These are phyloP conservation scores for Daldinia eschscholtzii DNA, from an alignment of 2,329 filamentous ascomycete genomes.

Conservation along the genomic window DNA sequence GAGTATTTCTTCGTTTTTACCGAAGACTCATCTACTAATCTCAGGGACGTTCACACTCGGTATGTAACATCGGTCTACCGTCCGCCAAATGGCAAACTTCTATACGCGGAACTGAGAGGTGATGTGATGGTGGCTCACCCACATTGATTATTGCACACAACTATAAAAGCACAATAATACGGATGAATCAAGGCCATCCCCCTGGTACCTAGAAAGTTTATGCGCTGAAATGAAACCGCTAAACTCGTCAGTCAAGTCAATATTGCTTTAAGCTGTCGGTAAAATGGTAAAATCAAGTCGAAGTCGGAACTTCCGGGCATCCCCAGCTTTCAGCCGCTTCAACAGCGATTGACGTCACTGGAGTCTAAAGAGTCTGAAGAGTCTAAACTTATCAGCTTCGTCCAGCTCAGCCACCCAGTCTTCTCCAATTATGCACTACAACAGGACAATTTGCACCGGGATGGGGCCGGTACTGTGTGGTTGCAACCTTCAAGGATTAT, in stretches of 20 bases:
- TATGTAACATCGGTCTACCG: no score
- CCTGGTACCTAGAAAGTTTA: conserved; percentile 1
- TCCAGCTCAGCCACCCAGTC: conserved; percentile 2
- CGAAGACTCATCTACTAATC: no score
- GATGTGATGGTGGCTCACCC: no score
- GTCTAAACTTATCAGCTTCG: neutral
- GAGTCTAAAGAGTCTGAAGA: neutral
- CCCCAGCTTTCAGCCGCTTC: conserved; percentile 33
- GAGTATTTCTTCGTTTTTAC: no score
- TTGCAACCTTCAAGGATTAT: neutral
- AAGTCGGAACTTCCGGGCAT: conserved; percentile 27
- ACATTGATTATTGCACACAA: neutral
- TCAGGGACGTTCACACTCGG: no score
- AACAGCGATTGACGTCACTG: conserved; percentile 10
- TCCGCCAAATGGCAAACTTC: no score
- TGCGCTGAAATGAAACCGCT: conserved; percentile 16
- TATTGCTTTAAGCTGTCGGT: conserved; percentile 21
- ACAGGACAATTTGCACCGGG: neutral
- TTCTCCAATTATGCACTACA: conserved; percentile 7
- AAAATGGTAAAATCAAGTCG: conserved; percentile 3
- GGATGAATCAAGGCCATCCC: conserved; percentile 1
- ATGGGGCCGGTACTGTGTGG: neutral
- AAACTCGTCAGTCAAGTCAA: conserved; percentile 10
- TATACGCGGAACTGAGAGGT: no score
- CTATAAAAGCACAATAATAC: neutral